phyloP scores from a whole-genome alignment of 2,329 filamentous ascomycete genomes.

The Fusarium coicis region DNA sequence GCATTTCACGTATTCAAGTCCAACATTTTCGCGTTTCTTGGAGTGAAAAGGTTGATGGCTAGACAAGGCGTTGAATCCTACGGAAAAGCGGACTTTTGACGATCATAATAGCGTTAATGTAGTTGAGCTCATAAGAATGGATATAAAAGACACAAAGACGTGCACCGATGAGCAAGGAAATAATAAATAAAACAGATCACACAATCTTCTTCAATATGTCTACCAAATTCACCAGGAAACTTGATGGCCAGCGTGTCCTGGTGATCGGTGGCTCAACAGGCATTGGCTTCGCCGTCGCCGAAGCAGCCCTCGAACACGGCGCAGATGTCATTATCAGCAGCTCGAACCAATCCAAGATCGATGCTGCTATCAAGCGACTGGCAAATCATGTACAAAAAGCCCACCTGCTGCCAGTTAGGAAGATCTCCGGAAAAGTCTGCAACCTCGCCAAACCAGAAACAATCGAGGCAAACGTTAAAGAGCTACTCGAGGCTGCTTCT shows the following conservation, averaged over 20 bases:
- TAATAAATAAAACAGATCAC: fast-evolving
- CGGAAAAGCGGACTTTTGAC: not conserved
- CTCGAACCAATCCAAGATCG: not conserved
- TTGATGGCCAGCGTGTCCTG: not conserved
- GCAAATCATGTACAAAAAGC: too few relatives aligned
- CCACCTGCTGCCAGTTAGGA: too few relatives aligned
- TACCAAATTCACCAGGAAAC: not conserved
- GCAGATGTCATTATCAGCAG: not conserved
- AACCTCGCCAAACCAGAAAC: not conserved
- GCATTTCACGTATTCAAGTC: fast-evolving
- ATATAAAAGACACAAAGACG: not conserved
- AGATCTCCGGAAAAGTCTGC: not conserved
- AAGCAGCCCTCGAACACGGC: not conserved
- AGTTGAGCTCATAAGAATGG: too few relatives aligned
- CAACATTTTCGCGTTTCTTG: not conserved
- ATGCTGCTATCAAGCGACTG: not conserved
- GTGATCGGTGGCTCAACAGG: not conserved
- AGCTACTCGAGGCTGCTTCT: not conserved
- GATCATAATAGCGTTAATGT: too few relatives aligned
- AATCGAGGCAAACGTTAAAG: not conserved
- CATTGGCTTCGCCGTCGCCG: not conserved
- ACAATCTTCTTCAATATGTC: not conserved
- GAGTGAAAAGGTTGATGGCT: fast-evolving
- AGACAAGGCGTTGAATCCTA: not conserved
- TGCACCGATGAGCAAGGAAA: fast-evolving